These are phyloP conservation scores for Coemansia sp. DNA, from an alignment of 192 early-diverging fungal genomes.

Conservation along the genomic window DNA sequence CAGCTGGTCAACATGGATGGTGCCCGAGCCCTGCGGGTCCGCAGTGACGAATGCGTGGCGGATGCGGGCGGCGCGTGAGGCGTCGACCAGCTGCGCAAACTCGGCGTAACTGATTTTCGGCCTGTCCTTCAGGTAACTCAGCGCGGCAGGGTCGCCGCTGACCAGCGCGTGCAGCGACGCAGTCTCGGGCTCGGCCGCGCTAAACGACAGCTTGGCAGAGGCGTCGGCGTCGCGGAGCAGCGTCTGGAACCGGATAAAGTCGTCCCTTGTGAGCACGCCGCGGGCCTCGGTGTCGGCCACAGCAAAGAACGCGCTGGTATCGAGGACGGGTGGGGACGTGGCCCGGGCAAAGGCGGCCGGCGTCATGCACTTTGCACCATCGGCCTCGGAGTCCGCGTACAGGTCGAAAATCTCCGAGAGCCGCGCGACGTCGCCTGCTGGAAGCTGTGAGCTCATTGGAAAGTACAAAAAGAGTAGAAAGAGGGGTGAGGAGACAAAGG, in stretches of 20 bases:
- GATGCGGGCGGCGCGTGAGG: slow-evolving; percentile 33
- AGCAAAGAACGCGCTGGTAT: slow-evolving; percentile 45
- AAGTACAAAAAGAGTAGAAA: neutral
- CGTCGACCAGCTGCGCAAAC: slow-evolving; percentile 42
- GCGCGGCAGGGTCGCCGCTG: slow-evolving; percentile 11
- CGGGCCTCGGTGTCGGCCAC: slow-evolving; percentile 46
- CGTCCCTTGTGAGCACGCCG: slow-evolving; percentile 48
- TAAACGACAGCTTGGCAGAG: slow-evolving; percentile 53
- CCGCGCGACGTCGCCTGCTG: slow-evolving; percentile 32
- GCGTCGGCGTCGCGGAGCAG: slow-evolving; percentile 54
- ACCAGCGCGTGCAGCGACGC: slow-evolving; percentile 14
- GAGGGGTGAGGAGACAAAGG: neutral
- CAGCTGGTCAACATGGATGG: slow-evolving; percentile 44
- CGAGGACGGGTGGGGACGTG: slow-evolving; percentile 29
- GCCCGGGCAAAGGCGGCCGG: slow-evolving; percentile 48
- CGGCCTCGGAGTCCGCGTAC: slow-evolving; percentile 36
- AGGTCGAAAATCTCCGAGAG: slow-evolving; percentile 43
- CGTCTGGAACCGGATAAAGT: slow-evolving; percentile 54
- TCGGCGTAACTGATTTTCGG: slow-evolving; percentile 28
- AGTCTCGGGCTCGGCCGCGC: slow-evolving; percentile 14
- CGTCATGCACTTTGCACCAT: slow-evolving; percentile 44
- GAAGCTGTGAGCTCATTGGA: slow-evolving; percentile 8
- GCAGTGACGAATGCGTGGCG: slow-evolving; percentile 35
- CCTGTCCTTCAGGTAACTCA: slow-evolving; percentile 26
- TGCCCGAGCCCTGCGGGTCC: slow-evolving; percentile 25